Percentiles rank a stretch among this genome's conserved stretches.
Evolutionary conservation across 139 green algal species (phyloP).

Genomic region (Closterium sp.): DNA sequence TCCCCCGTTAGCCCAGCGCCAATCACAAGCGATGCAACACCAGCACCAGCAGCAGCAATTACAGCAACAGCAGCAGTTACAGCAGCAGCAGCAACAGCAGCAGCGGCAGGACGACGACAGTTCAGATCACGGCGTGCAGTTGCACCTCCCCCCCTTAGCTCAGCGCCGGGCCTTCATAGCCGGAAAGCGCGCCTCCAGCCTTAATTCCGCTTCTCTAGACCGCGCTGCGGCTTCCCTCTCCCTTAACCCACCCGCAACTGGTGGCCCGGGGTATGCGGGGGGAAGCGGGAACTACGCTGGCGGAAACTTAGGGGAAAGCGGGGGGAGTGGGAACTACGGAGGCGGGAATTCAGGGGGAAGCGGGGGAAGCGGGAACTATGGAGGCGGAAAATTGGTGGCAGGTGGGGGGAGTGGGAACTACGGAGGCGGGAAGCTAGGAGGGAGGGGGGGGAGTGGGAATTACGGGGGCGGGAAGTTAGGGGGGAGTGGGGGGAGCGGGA

Average conservation of each 20-base stretch:
- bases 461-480: background rate
- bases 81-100: background rate
- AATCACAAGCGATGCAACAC: no score
- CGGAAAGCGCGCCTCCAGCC: background rate
- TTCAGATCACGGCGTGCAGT: background rate
- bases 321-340: background rate
- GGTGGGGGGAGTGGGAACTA: background rate
- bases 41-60: no score
- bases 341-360: background rate
- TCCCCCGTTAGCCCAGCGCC: no score
- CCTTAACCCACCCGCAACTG: background rate
- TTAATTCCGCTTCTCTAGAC: background rate
- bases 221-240: background rate
- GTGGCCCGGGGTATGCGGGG: background rate
- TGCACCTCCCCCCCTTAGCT: background rate
- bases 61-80: no score
- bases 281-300: background rate
- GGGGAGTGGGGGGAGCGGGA: background rate
- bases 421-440: background rate
- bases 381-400: background rate
- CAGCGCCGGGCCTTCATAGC: background rate
- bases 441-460: background rate
- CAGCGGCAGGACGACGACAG: background rate
- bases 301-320: background rate
- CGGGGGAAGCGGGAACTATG: background rate